Conservation (phyloP, 2,329 filamentous ascomycete species). For the Monilinia polystroma region DNA sequence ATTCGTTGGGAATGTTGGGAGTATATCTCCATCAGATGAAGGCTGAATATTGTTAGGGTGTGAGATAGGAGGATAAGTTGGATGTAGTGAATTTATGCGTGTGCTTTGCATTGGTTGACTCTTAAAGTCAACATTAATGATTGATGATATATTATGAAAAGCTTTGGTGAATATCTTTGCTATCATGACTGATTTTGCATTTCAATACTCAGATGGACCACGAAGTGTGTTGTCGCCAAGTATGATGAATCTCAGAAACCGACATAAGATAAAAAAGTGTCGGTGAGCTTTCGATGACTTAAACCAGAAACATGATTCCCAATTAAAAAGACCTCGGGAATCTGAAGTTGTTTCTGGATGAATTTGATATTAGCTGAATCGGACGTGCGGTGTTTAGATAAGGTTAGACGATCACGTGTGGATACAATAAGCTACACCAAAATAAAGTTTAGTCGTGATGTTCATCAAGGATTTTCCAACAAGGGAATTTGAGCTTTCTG, state of each 20-base stretch:
- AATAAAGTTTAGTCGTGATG: background rate
- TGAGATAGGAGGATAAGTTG: background rate
- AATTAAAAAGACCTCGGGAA: background rate
- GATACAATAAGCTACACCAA: background rate
- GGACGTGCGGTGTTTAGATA: background rate
- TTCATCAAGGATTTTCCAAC: conserved; percentile 5
- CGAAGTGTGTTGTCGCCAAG: background rate
- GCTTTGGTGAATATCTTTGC: background rate
- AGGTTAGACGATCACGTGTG: conserved; percentile 1
- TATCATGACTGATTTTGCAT: background rate
- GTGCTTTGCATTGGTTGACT: background rate
- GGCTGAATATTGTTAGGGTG: background rate
- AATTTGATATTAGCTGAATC: background rate
- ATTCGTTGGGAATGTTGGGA: conserved; percentile 27
- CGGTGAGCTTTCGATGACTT: background rate
- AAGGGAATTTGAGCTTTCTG: background rate
- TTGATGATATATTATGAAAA: background rate
- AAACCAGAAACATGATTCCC: background rate
- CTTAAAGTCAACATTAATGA: no score
- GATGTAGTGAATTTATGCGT: background rate
- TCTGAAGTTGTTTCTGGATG: background rate
- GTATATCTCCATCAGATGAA: conserved; percentile 5
- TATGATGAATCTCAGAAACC: background rate
- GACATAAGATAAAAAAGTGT: background rate
- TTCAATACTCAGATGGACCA: background rate